Evolutionary conservation across 768 basidiomycete species (phyloP), one percentile per base, ranked within the genome.

Genomic region (Trametes meyenii): DNA sequence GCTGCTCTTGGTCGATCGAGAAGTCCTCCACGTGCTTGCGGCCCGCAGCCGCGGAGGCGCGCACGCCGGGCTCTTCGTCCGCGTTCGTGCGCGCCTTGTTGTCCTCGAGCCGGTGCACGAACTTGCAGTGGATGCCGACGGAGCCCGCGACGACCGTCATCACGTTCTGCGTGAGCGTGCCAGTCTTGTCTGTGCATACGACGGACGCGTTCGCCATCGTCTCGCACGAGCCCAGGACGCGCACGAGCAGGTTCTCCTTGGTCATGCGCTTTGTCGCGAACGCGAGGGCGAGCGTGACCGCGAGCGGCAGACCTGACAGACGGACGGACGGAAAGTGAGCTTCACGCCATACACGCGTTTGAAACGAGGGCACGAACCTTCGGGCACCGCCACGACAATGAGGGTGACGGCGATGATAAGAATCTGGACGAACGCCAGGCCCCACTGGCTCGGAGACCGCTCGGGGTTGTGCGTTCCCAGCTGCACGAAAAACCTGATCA

Each of bases 201-300:
- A 98, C 95, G 21, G 91, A 96, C 5, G 96, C 92, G 68, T 98
- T 98, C 21, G 92, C 96, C 96, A 98, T 98, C 0, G 94, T 98
- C 77, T 99, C 97, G 75, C 96, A 98, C 13, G 95, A 95, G 7
- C 92, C 92, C 36, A 99, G 85, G 5, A 98, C 92, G 56, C 96
- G 94, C 33, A 98, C 97, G 44, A 99, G 85, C 0, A 98, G 81
- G 55, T 97, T 97, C 75, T 95, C 91, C 70, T 88, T 84, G 10
- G 96, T 92, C 97, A 98, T 98, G n/a, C 96, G 89, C 69, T 92
- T 95, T 49, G 97, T 99, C 0, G 96, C 97, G 70, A 98, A 99
- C 0, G 97, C 93, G 35, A 99, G 80, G 0, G 97, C 97, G 49
- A 99, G 85, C 0, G 96, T 98, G 51, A 98, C 96, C 43, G 96